Conservation (phyloP, 2,329 filamentous ascomycete species). For the Xylaria sp. region DNA sequence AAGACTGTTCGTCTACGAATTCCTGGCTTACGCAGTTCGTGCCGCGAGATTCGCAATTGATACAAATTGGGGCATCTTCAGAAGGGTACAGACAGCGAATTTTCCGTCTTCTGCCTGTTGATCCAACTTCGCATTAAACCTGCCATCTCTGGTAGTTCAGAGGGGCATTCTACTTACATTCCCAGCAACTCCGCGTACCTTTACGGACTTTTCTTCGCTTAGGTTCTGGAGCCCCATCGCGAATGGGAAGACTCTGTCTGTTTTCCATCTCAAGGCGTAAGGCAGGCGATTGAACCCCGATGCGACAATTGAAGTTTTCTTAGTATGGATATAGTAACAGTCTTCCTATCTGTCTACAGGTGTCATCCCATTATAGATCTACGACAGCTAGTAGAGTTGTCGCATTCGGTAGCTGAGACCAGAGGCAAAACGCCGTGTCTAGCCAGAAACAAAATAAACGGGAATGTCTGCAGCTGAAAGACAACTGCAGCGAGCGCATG, state of each 20-base stretch:
- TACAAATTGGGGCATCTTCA: slow-evolving; percentile 54
- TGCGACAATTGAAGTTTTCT: neutral
- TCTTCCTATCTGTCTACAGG: neutral
- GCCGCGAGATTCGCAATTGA: slow-evolving; percentile 57
- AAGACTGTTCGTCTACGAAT: slow-evolving; percentile 53
- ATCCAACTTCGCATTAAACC: slow-evolving; percentile 14
- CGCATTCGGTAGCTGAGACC: neutral
- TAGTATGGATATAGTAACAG: neutral
- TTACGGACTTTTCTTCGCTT: slow-evolving; percentile 60
- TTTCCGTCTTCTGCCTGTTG: slow-evolving; percentile 57
- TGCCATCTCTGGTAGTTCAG: neutral
- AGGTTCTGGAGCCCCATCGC: slow-evolving; percentile 39
- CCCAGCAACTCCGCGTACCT: slow-evolving; percentile 67
- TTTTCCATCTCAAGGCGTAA: slow-evolving; percentile 17
- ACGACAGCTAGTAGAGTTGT: neutral
- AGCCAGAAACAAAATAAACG: neutral
- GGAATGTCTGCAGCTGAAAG: neutral
- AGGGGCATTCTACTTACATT: slow-evolving; percentile 54
- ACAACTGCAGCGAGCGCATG: slow-evolving; percentile 4
- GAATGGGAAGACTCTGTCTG: slow-evolving; percentile 33
- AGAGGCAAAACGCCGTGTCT: neutral
- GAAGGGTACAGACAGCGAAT: slow-evolving; percentile 59
- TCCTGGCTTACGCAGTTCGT: slow-evolving; percentile 59
- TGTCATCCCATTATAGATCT: slow-evolving; percentile 6
- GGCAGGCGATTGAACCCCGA: neutral